Base-by-base conservation (phyloP, 148 eudicot species). In the Rhododendron ferrugineum region DNA sequence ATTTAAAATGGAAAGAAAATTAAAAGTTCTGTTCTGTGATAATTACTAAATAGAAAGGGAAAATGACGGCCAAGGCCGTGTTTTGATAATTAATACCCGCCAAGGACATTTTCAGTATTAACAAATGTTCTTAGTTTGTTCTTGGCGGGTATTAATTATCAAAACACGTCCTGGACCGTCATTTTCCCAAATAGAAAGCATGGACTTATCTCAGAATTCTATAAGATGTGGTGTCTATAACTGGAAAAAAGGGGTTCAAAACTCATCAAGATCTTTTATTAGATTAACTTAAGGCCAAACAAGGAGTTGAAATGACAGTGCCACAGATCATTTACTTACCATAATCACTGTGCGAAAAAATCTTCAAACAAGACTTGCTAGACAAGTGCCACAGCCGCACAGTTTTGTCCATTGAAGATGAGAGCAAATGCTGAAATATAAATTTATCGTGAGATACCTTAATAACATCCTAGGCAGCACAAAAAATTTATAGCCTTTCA, bases 321-420 rank as follows among this genome's bases (percentile, higher is more conserved):
- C 36, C 46, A 78, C 60, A 82, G 16, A 78, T 78, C 79, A 78
- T 34, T 49, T 56, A 88, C 92, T 90, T 86, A 96, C 99, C 99
- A 95, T 95, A 96, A 88, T 96, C 99, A 90, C 95, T 95, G 91
- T 96, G 99, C 22, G 99, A 95, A 90, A 96, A 96, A 86, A 90
- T 87, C 93, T 96, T 96, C 92, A 96, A 89, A 89, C 99, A 95
- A 85, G 93, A 87, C 89, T 91, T 92, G 94, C 94, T 93, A 50
- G 95, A 91, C 89, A 97, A 87, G 88, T 95, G 88, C 99, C 99
- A 97, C 58, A 97, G 93, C 86, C 99, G 92, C 86, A 97, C 98
- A 80, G 99, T 97, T 90, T 97, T 97, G 86, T 97, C 99, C 99
- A 97, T 97, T 79, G 99, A 97, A 83, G 99, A 97, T 83, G 99